Percentiles rank a stretch among this genome's conserved stretches.
These are phyloP conservation scores for Tuctoria greenei DNA, from an alignment of 176 grass and related monocot genomes.

Conservation along the genomic window DNA sequence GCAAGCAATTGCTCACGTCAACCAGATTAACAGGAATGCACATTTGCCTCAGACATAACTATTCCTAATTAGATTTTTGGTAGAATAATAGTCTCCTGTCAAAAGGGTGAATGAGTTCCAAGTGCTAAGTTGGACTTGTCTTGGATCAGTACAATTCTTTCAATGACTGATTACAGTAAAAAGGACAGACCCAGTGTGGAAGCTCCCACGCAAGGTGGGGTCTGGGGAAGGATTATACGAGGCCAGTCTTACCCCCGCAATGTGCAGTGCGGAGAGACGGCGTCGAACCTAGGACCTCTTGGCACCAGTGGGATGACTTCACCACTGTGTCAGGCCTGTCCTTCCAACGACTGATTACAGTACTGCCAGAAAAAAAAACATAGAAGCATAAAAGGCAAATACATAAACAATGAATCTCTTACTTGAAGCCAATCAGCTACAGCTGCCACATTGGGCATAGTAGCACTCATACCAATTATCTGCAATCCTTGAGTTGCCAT, in stretches of 20 bases:
- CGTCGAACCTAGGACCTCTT: too few relatives aligned
- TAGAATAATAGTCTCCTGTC: background rate
- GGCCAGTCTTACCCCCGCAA: too few relatives aligned
- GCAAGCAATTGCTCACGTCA: background rate
- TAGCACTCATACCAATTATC: slow-evolving; percentile 98
- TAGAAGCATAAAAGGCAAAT: background rate
- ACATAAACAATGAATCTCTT: slow-evolving; percentile 25
- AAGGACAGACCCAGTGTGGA: too few relatives aligned
- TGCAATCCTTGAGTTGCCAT: slow-evolving; percentile 67
- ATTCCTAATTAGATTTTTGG: slow-evolving; percentile 1
- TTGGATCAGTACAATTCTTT: slow-evolving; percentile 13
- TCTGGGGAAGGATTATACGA: too few relatives aligned
- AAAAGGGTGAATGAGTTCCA: slow-evolving; percentile 19
- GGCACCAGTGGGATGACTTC: too few relatives aligned
- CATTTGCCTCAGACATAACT: background rate
- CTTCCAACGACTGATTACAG: slow-evolving; percentile 2
- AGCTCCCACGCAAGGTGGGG: too few relatives aligned
- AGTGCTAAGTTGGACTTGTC: background rate
- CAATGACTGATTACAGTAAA: background rate
- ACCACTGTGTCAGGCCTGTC: too few relatives aligned
- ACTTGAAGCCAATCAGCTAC: slow-evolving; percentile 97
- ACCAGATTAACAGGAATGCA: background rate
- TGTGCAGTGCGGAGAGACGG: too few relatives aligned
- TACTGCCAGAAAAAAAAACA: slow-evolving; percentile 12
- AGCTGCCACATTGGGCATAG: slow-evolving; percentile 90